These are phyloP conservation scores for Gelatoporia subvermispora DNA, from an alignment of 768 basidiomycete species.

Conservation along the genomic window DNA sequence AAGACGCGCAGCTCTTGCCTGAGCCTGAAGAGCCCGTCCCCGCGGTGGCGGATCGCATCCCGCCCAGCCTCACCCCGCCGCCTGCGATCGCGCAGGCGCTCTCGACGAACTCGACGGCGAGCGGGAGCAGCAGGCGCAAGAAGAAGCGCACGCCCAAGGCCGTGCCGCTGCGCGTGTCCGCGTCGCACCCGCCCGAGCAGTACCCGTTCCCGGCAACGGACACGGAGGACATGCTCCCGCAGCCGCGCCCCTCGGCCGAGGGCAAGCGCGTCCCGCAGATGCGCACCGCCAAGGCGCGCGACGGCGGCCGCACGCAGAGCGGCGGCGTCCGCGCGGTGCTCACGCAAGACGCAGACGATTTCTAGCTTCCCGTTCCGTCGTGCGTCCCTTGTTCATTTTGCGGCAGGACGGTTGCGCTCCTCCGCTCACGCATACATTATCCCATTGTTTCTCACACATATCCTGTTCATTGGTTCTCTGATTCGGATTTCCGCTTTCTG, in stretches of 20 bases:
- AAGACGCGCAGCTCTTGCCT: not conserved
- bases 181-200: constrained; percentile 27
- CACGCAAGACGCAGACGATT: constrained; percentile 33
- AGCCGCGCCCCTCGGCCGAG: constrained; percentile 12
- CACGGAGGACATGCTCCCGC: constrained; percentile 16
- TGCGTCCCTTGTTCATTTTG: too few species aligned
- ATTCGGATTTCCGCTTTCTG: too few species aligned
- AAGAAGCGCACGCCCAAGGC: constrained; percentile 38
- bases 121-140: constrained; percentile 26
- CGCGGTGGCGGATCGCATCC: not conserved
- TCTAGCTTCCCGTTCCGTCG: constrained; percentile 13
- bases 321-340: constrained; percentile 76
- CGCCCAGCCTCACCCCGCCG: not conserved
- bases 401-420: too few species aligned
- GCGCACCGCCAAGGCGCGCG: constrained; percentile 69
- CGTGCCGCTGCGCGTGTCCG: constrained; percentile 4
- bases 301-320: constrained; percentile 81
- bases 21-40: not conserved
- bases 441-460: too few species aligned
- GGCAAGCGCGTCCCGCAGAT: constrained; percentile 45
- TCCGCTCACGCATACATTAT: too few species aligned
- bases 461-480: too few species aligned
- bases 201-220: constrained; percentile 62
- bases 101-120: constrained; percentile 18
- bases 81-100: constrained; percentile 12